Conservation (phyloP, 305 asterid species). For the Solanum chacoense region DNA sequence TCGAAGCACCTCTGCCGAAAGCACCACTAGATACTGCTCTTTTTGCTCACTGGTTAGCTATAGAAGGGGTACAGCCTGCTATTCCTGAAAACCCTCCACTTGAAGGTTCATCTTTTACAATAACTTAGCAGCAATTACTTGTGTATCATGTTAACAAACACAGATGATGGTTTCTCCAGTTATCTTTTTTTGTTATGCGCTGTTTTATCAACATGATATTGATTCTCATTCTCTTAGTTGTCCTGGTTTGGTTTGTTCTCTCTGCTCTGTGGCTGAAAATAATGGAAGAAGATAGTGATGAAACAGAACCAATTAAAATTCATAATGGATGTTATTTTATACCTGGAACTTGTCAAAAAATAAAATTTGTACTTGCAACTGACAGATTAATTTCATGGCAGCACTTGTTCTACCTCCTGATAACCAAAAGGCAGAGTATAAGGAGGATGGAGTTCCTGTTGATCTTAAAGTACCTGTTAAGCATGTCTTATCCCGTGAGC, state of each 20-base stretch:
- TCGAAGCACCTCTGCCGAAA: constrained; percentile 90
- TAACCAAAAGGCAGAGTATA: constrained; percentile 54
- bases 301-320: neutral
- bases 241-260: neutral
- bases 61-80: constrained; percentile 96
- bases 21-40: constrained; percentile 85
- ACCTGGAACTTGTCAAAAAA: neutral
- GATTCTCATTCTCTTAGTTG: neutral
- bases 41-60: constrained; percentile 82
- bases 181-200: neutral
- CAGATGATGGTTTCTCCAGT: neutral
- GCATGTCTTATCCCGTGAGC: constrained; percentile 92
- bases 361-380: constrained; percentile 5
- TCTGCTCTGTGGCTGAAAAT: neutral
- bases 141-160: neutral
- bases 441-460: constrained; percentile 68
- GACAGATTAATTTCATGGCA: constrained; percentile 15
- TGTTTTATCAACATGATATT: neutral
- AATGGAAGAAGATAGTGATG: neutral
- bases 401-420: constrained; percentile 61
- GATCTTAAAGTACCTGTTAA: constrained; percentile 88
- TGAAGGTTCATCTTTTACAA: constrained; percentile 38
- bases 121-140: neutral
- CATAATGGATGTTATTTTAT: neutral
- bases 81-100: constrained; percentile 94